Base-by-base conservation (phyloP, 2,329 filamentous ascomycete genomes). In the Cordyceps cicadae region DNA sequence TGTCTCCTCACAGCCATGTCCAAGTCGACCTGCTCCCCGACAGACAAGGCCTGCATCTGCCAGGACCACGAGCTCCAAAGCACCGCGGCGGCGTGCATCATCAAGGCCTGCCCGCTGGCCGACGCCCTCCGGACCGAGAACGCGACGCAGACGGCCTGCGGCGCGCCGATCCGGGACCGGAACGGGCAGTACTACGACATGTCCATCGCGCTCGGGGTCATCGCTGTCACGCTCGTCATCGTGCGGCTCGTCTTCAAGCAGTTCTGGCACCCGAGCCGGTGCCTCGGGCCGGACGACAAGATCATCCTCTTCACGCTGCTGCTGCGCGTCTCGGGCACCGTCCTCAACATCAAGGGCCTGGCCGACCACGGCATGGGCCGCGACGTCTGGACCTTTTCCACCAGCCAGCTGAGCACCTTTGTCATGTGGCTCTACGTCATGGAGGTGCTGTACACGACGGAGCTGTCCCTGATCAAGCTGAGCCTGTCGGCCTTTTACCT, bases 401-500 rank as follows among this genome's bases (percentile, higher is more conserved):
- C 72, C 0, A 66, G 72, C 0, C 64, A 73, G 17, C 74, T 84
- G 51, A 78, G 75, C 32, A 66, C 67, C 11, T 79, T 83, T 32
- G 67, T 74, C 8, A 70, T 72, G 29, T 75, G 69, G 64, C 75
- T 81, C 24, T 81, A 76, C 64, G 66, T 74, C 62, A 71, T 74
- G 65, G 74, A 76, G 24, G 63, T 72, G 7, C 55, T 80, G 24
- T 82, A 84, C 67, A 81, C 82, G 65, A 57, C 69, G 3, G 70
- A 77, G 17, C 67, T 81, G 14, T 70, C 76, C 1, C 68, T 81
- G 29, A 72, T 80, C 17, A 82, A 84, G 64, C 67, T 81, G 5
- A 76, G 81, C 0, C 71, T 85, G 26, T 70, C 85, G 1, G 74
- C 80, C 65, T 83, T 85, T 68, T 84, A 83, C 65, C 70, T 81